These are phyloP conservation scores for Pezicula radicicola DNA, from an alignment of 2,329 filamentous ascomycete genomes.

Conservation along the genomic window DNA sequence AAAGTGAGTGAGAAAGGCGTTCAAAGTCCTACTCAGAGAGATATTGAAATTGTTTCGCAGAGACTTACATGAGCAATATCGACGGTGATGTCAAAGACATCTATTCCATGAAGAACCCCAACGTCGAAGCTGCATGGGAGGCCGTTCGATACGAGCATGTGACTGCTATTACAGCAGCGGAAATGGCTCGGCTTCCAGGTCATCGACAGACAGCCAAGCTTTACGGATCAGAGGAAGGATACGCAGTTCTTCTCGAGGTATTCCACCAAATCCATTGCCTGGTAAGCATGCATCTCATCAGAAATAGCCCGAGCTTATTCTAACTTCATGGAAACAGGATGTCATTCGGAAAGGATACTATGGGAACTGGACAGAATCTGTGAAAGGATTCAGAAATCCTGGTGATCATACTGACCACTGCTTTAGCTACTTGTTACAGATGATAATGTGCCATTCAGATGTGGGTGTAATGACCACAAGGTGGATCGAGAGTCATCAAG, in stretches of 20 bases:
- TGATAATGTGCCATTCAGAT: not conserved
- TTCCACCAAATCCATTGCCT: not conserved
- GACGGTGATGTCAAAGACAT: not conserved
- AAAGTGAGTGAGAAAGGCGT: no score
- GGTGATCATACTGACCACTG: not conserved
- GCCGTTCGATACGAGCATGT: not conserved
- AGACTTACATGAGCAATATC: not conserved
- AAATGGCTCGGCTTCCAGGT: not conserved
- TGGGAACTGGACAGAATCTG: no score
- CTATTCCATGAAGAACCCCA: not conserved
- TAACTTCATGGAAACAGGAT: not conserved
- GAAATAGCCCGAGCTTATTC: not conserved
- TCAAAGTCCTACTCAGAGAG: no score
- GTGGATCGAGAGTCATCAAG: not conserved
- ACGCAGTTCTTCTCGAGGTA: not conserved
- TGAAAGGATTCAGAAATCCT: no score
- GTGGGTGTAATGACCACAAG: not conserved
- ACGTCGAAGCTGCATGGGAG: not conserved
- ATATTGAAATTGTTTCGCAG: no score
- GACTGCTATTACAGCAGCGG: not conserved
- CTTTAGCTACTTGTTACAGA: not conserved
- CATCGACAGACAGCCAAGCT: not conserved
- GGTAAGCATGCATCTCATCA: not conserved
- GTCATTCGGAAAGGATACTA: not conserved
- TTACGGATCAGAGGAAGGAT: not conserved